These are phyloP conservation scores for Musa itinerans DNA, from an alignment of 176 grass and related monocot species.

Conservation along the genomic window DNA sequence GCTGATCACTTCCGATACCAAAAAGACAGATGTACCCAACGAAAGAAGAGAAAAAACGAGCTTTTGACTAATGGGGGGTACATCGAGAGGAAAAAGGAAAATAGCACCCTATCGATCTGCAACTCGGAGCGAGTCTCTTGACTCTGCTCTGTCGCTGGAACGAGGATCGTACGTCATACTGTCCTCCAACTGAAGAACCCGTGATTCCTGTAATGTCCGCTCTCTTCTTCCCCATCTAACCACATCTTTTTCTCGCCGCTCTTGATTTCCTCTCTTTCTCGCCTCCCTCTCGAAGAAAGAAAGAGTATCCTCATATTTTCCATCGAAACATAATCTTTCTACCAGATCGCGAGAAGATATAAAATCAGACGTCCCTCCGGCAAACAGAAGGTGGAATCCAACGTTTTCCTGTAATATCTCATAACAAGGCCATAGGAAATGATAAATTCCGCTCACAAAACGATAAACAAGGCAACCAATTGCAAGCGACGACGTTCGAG, in stretches of 20 bases:
- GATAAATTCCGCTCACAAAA: not conserved
- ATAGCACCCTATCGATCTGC: not conserved
- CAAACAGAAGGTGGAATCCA: not conserved
- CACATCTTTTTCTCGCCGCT: not conserved
- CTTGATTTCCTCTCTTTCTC: not conserved
- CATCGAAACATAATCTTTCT: not conserved
- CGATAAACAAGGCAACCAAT: not conserved
- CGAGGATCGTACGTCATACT: not conserved
- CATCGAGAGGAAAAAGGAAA: not conserved
- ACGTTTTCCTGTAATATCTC: not conserved
- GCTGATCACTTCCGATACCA: not conserved
- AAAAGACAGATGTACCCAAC: slow-evolving; percentile 3
- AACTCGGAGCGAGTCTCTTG: not conserved
- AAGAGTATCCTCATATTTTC: not conserved
- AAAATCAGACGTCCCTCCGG: not conserved
- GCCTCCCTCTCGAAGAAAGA: not conserved
- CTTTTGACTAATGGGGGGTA: not conserved
- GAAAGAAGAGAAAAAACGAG: not conserved
- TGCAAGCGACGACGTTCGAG: not conserved
- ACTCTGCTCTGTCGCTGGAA: not conserved
- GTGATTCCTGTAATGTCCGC: not conserved
- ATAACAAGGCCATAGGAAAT: not conserved
- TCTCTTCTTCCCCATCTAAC: not conserved
- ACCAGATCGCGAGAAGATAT: not conserved
- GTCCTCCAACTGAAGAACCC: not conserved